Base-by-base conservation (phyloP, 495 filamentous ascomycete species). In the Xanthoparmelia taractica region DNA sequence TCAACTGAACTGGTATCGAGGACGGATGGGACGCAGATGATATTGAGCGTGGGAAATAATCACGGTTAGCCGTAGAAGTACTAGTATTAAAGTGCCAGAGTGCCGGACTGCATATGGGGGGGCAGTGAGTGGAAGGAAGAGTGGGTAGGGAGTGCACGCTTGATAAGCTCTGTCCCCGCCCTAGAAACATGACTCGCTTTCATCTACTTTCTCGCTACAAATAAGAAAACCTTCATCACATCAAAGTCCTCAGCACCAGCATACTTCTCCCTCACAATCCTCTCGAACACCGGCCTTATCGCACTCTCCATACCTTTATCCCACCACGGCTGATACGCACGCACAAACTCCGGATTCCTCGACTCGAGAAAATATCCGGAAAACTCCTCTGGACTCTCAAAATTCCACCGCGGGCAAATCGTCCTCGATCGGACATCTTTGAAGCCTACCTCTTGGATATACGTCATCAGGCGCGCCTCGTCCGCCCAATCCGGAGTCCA, bases 401-500 rank as follows among this genome's bases (percentile, higher is more conserved):
- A 61, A 15, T 47, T 8, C 43, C 59, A 61, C 23, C 7, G 17
- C 1, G 59, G 59, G 27, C 47, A 43, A 6, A 61, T 20, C 2
- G 23, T 61, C 27, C 36, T 61, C 7, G 34, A 36, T 12, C 17
- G 59, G 23, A 61, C 59, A 27, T 61, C 59, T 20, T 7, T 52
- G 13, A 61, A 61, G 8, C 59, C 59, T 15, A 25, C 59, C 10
- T 52, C 47, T 38, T 29, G 59, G 17, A 61, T 52, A 33, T 61
- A 52, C 52, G 59, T 25, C 59, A 2, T n/a, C 12, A 61, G 41
- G 43, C 40, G 59, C 59, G 15, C 59, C 34, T 52, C 59, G 23
- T 61, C 59, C 38, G 43, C 10, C 59, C 59, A 61, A 20, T 61
- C 59, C 43, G 59, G 40, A n/a, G 59, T 61, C 59, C 59, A 61